A percentile compares a stretch with the other conserved stretches of the same genome.
phyloP scores from a whole-genome alignment of 169 alveolate genomes.

The Perkinsus marinus region DNA sequence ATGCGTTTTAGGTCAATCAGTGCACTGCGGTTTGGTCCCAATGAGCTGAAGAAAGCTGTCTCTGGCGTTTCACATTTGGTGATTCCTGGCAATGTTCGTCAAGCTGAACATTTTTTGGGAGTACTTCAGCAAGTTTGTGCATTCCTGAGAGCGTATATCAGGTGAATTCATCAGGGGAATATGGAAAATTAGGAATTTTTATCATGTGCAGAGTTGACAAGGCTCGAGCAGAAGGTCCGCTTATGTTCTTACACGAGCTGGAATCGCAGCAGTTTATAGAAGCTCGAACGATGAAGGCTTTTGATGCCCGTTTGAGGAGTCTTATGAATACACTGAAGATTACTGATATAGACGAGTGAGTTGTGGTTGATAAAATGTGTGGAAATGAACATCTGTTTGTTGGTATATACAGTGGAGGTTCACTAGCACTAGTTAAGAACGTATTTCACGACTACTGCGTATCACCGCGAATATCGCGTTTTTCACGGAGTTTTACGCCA shows the following conservation, averaged over 20 bases:
- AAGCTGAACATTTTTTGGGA: not conserved
- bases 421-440: too few relatives aligned
- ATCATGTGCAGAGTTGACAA: conserved; percentile 34
- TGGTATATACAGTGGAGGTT: too few relatives aligned
- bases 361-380: too few relatives aligned
- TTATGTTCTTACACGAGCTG: conserved; percentile 64
- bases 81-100: not conserved
- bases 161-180: not conserved
- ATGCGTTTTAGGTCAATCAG: not conserved
- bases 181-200: too few relatives aligned
- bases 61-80: not conserved
- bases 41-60: not conserved
- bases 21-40: not conserved
- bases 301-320: conserved; percentile 43
- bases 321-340: conserved; percentile 43
- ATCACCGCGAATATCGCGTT: too few relatives aligned
- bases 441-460: too few relatives aligned
- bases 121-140: not conserved
- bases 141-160: not conserved
- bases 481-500: too few relatives aligned
- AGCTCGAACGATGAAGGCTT: conserved; percentile 51
- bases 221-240: conserved; percentile 80
- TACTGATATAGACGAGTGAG: conserved; percentile 39
- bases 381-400: too few relatives aligned
- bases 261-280: conserved; percentile 49